Base-by-base conservation (phyloP, 228 moss, liverwort and hornwort species). In the Sphagnum fallax region DNA sequence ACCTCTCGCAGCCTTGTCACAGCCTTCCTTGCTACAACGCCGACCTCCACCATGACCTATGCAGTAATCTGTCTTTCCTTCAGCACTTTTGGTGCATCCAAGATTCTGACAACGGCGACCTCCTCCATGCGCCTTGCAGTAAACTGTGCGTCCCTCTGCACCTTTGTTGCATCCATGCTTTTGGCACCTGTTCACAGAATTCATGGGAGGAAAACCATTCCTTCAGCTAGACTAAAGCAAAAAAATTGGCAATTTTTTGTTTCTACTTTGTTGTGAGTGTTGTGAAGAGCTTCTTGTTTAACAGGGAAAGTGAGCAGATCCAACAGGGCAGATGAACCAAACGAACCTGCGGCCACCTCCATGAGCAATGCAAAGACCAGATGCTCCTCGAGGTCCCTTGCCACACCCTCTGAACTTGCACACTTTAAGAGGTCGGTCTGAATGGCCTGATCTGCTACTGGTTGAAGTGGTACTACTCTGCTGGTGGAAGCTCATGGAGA, bases 111-210 rank as follows among this genome's bases (percentile, higher is more conserved):
- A 98, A 52, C 98, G 85, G 50, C 98, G 82, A 64, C 98, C 98
- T 12, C 98, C 98, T 6, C 98, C 98, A 69, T 98, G 98, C 47
- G 94, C 98, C 77, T 98, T 98, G 74, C 98, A 98, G 71, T 98
- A 98, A 4, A 98, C 98, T 4, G 98, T 98, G 61, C 98, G 90
- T 8, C 98, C 98, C 69, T 98, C 98, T 0, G 98, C 98, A 60
- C 98, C 98, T 65, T 98, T 98, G 69, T 90, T 98, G 78, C 98
- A 98, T 15, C 92, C 98, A 75, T 90, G 88, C 86, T 94, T 98
- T 81, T 98, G 92, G 74, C 98, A 98, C 67, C 98, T 87, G 80
- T 78, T 78, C 83, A 80, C 83, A 32, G 87, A 86, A 80, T 74
- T 65, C 83, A 87, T 55, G 55, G 9, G 9, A 55, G 12, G 32